Conservation (phyloP, 2,329 filamentous ascomycete genomes). For the Mycosphaerella arachidis region DNA sequence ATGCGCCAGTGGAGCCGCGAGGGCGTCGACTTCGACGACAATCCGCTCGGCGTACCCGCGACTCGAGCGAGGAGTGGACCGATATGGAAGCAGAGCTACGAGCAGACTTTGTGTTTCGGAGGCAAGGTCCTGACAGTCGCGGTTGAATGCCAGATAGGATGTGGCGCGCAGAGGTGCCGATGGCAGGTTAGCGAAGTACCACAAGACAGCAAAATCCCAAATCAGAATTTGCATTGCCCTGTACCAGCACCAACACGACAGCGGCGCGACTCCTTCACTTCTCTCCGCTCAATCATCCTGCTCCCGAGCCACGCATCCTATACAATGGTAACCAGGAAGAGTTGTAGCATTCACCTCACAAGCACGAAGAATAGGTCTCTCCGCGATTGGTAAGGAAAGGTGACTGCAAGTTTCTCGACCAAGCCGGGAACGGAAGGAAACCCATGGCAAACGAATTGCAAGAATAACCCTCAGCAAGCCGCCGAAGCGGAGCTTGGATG, state of each 20-base stretch:
- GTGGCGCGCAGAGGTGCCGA: too few species aligned
- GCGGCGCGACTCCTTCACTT: too few species aligned
- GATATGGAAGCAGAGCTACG: neutral
- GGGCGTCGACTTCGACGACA: neutral
- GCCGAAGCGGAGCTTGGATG: slow-evolving; percentile 24
- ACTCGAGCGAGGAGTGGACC: neutral
- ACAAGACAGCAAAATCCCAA: too few species aligned
- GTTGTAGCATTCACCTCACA: neutral
- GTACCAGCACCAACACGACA: too few species aligned
- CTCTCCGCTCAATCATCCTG: too few species aligned
- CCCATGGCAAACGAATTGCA: slow-evolving; percentile 13
- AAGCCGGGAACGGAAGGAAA: slow-evolving; percentile 28
- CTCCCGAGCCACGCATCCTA: neutral
- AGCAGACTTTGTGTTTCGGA: neutral
- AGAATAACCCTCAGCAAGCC: slow-evolving; percentile 26
- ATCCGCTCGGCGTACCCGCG: neutral
- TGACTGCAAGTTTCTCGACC: slow-evolving; percentile 23
- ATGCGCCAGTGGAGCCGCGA: neutral
- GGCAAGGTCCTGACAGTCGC: neutral
- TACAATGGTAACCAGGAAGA: neutral
- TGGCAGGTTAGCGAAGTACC: too few species aligned
- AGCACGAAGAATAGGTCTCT: slow-evolving; percentile 13
- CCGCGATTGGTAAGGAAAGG: slow-evolving; percentile 24
- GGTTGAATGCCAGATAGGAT: too few species aligned
- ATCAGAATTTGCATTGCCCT: too few species aligned